These are phyloP conservation scores for Astrothelium macrocarpum DNA, from an alignment of 495 filamentous ascomycete genomes.

Conservation along the genomic window DNA sequence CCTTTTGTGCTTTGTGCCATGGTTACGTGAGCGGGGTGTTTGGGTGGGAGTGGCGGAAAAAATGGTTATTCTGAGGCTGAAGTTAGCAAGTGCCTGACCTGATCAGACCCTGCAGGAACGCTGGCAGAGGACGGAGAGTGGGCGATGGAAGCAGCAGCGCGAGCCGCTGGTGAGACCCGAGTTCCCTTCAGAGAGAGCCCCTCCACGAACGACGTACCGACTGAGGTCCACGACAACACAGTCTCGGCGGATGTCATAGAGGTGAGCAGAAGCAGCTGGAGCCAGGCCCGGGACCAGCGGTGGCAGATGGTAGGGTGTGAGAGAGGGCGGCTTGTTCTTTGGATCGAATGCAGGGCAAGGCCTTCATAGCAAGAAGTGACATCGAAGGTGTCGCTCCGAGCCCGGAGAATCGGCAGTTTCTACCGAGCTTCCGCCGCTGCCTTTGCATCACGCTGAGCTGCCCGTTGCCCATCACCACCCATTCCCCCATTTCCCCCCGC, in stretches of 20 bases:
- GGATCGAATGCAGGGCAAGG: background rate
- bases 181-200: background rate
- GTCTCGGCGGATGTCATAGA: background rate
- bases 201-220: conserved; percentile 3
- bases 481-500: background rate
- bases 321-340: background rate
- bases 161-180: conserved; percentile 2
- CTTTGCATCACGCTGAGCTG: background rate
- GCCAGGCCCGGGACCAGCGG: background rate
- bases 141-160: background rate
- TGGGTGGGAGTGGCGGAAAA: background rate
- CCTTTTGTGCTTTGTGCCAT: conserved; percentile 11
- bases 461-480: background rate
- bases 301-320: background rate
- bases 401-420: conserved; percentile 6
- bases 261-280: background rate
- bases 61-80: background rate
- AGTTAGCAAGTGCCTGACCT: background rate
- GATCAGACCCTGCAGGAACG: background rate
- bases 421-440: background rate
- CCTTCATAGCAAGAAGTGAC: background rate
- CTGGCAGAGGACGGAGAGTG: background rate
- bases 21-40: background rate
- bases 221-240: background rate
- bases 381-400: conserved; percentile 3